Evolutionary conservation across 495 filamentous ascomycete genomes (phyloP).

Genomic region (Xylaria palmicola): DNA sequence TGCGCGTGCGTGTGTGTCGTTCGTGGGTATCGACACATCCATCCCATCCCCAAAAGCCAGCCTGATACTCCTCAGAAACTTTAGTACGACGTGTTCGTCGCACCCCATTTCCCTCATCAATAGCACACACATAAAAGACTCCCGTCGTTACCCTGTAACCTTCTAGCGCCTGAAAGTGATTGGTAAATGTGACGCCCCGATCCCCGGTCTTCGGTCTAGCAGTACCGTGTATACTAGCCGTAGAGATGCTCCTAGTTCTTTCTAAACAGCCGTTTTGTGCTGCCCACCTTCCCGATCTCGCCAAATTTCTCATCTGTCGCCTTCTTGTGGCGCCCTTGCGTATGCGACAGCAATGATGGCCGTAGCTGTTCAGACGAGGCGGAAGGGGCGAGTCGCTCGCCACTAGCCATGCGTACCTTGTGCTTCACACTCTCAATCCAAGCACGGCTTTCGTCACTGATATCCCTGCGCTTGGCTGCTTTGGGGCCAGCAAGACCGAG

Average conservation of each 20-base stretch:
- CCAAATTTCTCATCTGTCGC: conserved; percentile 46
- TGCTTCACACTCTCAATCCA: conserved; percentile 77
- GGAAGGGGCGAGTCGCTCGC: conserved; percentile 33
- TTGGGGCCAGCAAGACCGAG: conserved; percentile 65
- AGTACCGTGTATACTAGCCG: conserved; percentile 3
- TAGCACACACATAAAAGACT: conserved; percentile 10
- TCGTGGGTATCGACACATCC: conserved; percentile 11
- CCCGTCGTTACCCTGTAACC: conserved; percentile 6
- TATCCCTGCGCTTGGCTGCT: conserved; percentile 52
- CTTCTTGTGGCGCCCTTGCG: conserved; percentile 25
- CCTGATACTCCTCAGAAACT: conserved; percentile 1
- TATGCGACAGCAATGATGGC: conserved; percentile 18
- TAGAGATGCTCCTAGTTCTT: conserved; percentile 38
- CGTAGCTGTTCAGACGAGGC: conserved; percentile 8
- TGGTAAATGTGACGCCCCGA: not conserved
- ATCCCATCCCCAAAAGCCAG: not conserved
- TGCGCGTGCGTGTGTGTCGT: conserved; percentile 15
- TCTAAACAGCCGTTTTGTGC: conserved; percentile 57
- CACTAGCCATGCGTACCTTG: conserved; percentile 57
- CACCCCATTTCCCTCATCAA: not conserved
- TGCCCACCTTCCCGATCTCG: conserved; percentile 56
- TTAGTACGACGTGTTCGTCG: too few species aligned
- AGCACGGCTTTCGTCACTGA: conserved; percentile 61
- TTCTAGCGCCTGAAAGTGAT: conserved; percentile 4
- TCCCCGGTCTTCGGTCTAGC: not conserved